Evolutionary conservation across 2,329 filamentous ascomycete genomes (phyloP), one percentile per base, ranked within the genome.

Genomic region (Penicillium sp.): DNA sequence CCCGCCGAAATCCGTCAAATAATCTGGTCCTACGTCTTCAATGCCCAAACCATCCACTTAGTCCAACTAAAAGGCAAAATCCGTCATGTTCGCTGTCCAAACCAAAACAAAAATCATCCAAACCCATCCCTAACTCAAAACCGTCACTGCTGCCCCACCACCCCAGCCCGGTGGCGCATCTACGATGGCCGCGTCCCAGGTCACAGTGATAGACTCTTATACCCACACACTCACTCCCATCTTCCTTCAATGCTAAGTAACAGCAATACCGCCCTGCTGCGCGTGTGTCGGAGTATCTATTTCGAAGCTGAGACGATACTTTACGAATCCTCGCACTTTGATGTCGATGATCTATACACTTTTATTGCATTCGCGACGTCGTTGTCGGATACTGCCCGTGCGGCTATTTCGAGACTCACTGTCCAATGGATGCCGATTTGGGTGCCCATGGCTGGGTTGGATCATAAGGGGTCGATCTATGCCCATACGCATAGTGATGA

Each of bases 1-100:
- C 73, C 73, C 2, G 55, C 68, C 0, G 73, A 76, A 55, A 67
- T 75, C 55, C 72, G 73, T 9, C 63, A 69, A n/a, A 69, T 73
- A 43, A 73, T 75, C 37, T 76, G 74, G 60, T 52, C 58, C 7
- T 69, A 73, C 52, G 69, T 72, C 57, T 75, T 76, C 52, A 67
- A 16, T 3, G 25, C 22, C 19, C 58, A 67, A 31, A 67, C 67
- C 38, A 61, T 76, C 10, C 72, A 75, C 52, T 62, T 75, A 17
- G 71, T 75, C 22, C 69, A 71, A 40, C 45, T 73, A 22, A 71
- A 69, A 53, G 62, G 68, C 46, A 69, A 71, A 53, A 66, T 75
- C 50, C 66, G 67, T 19, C 72, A 74, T 52, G 67, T 74, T 19
- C 69, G 71, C 31, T 74, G 72, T 30, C 12, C 31, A 28, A 8